Percentiles rank a stretch among this genome's conserved stretches.
phyloP scores from a whole-genome alignment of 164 flowering plant species.

The Echeveria elegans region DNA sequence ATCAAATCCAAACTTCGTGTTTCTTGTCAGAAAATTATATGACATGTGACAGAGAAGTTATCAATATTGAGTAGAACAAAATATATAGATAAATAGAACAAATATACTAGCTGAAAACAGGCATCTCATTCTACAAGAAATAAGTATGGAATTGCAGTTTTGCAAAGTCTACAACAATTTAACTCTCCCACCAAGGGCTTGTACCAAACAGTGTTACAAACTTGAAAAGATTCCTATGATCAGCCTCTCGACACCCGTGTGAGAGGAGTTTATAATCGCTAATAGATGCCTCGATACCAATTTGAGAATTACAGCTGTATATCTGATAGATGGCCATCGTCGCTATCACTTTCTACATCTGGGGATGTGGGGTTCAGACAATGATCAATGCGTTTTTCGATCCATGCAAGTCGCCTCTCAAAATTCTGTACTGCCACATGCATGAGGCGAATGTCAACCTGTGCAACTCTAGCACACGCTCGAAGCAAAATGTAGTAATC shows the following conservation, averaged over 20 bases:
- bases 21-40: too few relatives aligned
- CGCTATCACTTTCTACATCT: neutral
- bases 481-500: slow-evolving; percentile 88
- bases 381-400: slow-evolving; percentile 43
- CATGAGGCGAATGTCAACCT: slow-evolving; percentile 58
- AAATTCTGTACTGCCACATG: slow-evolving; percentile 48
- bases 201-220: too few relatives aligned
- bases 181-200: too few relatives aligned
- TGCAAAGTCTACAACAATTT: too few relatives aligned
- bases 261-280: neutral
- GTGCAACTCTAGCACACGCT: slow-evolving; percentile 59
- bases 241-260: too few relatives aligned
- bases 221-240: neutral
- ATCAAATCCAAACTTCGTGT: too few relatives aligned
- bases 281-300: neutral
- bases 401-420: slow-evolving; percentile 62
- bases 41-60: too few relatives aligned
- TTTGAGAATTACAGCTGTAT: neutral
- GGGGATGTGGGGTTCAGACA: slow-evolving; percentile 26
- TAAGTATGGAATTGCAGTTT: too few relatives aligned
- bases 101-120: too few relatives aligned
- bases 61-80: too few relatives aligned
- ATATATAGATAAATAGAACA: too few relatives aligned
- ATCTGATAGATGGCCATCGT: neutral
- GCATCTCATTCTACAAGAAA: too few relatives aligned